These are phyloP conservation scores for Thermothielavioides terrestris DNA, from an alignment of 495 filamentous ascomycete species.

Conservation along the genomic window DNA sequence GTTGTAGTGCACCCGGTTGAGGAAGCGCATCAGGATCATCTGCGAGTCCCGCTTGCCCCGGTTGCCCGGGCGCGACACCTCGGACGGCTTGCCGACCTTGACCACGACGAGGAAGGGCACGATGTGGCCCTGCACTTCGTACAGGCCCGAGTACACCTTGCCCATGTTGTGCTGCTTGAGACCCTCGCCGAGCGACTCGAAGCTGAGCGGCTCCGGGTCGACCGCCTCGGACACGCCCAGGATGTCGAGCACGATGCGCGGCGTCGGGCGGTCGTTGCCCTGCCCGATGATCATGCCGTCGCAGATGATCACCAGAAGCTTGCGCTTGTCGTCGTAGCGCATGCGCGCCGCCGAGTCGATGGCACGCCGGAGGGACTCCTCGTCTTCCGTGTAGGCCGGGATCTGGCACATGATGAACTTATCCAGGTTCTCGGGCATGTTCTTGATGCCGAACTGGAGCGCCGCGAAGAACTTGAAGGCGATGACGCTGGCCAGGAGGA, in stretches of 20 bases:
- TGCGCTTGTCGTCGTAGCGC: conserved; percentile 97
- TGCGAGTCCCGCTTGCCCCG: conserved; percentile 99
- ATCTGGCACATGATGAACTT: conserved; percentile 99
- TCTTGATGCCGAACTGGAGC: conserved; percentile 86
- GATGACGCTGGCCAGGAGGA: conserved; percentile 72
- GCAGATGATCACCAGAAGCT: conserved; percentile 86
- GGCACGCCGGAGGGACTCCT: conserved; percentile 90
- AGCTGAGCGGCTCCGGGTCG: conserved; percentile 95
- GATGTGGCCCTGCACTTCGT: conserved; percentile 96
- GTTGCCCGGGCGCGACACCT: conserved; percentile 94
- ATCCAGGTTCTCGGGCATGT: conserved; percentile 87
- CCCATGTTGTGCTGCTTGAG: conserved; percentile 98
- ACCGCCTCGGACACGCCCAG: conserved; percentile 86
- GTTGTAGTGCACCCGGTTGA: conserved; percentile 97
- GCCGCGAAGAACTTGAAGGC: conserved; percentile 95
- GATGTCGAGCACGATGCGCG: conserved; percentile 94
- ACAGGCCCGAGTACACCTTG: conserved; percentile 95
- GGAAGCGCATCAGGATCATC: conserved; percentile 95
- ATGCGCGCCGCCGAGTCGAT: conserved; percentile 95
- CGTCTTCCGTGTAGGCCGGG: conserved; percentile 95
- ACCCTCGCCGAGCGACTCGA: conserved; percentile 92
- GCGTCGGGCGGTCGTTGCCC: conserved; percentile 93
- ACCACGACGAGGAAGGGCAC: conserved; percentile 96
- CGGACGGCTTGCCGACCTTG: conserved; percentile 95
- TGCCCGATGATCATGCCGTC: conserved; percentile 99